These are phyloP conservation scores for Russula lepida DNA, from an alignment of 768 basidiomycete genomes.

Conservation along the genomic window DNA sequence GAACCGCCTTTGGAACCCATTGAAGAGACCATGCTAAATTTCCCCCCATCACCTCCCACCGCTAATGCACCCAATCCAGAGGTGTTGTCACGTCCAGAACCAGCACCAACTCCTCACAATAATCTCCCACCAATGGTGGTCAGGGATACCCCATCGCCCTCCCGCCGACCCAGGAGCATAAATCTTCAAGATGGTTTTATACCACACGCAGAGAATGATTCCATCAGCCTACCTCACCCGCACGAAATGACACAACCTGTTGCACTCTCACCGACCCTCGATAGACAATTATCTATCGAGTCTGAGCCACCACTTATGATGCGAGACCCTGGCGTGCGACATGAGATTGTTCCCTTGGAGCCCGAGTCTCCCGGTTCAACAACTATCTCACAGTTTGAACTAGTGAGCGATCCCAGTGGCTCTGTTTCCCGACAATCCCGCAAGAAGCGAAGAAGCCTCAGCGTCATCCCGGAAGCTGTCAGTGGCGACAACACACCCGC, in stretches of 20 bases:
- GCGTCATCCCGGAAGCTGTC: constrained; percentile 15
- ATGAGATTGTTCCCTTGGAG: constrained; percentile 2
- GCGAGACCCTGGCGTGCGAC: constrained; percentile 14
- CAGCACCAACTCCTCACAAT: neutral
- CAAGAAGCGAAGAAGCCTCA: constrained; percentile 10
- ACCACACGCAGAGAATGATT: constrained; percentile 11
- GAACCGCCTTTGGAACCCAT: constrained; percentile 18
- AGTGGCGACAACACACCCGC: constrained; percentile 19
- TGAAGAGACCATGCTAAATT: constrained; percentile 18
- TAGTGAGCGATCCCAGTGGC: constrained; percentile 18
- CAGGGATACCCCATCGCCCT: constrained; percentile 5
- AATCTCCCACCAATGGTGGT: constrained; percentile 4
- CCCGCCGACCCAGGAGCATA: constrained; percentile 13
- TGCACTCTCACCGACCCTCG: neutral
- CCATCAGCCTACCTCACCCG: constrained; percentile 21
- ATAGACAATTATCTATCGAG: neutral
- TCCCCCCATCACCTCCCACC: constrained; percentile 8
- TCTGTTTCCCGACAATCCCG: constrained; percentile 15
- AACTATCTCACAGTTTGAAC: constrained; percentile 21
- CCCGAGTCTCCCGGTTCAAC: constrained; percentile 20
- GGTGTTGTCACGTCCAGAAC: neutral
- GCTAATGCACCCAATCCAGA: neutral
- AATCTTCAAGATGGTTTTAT: constrained; percentile 19
- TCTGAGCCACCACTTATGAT: constrained; percentile 20
- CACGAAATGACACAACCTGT: constrained; percentile 13